Conservation (phyloP, 495 filamentous ascomycete species). For the Penicillium canariense region DNA sequence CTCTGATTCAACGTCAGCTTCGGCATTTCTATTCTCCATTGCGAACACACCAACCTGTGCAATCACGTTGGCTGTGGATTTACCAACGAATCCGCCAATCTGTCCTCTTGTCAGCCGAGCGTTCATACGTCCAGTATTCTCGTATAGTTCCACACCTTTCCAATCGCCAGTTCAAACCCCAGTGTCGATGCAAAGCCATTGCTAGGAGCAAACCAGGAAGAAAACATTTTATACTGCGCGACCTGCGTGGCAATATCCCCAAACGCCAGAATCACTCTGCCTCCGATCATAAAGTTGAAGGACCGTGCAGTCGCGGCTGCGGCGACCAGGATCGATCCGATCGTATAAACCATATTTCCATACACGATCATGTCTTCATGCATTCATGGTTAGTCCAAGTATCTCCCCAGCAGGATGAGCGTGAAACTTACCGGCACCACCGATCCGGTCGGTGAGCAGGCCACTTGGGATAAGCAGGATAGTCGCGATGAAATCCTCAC, state of each 20-base stretch:
- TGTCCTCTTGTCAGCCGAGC: background rate
- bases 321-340: conserved; percentile 46
- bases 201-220: conserved; percentile 46
- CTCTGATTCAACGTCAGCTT: conserved; percentile 21
- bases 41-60: conserved; percentile 13
- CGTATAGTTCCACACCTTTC: conserved; percentile 26
- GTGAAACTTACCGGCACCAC: conserved; percentile 36
- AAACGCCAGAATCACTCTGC: conserved; percentile 39
- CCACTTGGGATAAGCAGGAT: conserved; percentile 43
- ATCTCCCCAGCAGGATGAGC: too few species aligned
- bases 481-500: conserved; percentile 48
- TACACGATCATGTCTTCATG: conserved; percentile 42
- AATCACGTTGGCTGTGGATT: conserved; percentile 39
- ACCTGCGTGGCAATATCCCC: conserved; percentile 48
- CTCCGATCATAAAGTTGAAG: conserved; percentile 47
- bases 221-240: conserved; percentile 51
- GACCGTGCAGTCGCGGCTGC: conserved; percentile 40
- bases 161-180: conserved; percentile 41
- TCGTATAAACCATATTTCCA: conserved; percentile 43
- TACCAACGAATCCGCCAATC: conserved; percentile 37
- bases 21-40: background rate
- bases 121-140: too few species aligned
- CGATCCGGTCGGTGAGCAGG: conserved; percentile 43
- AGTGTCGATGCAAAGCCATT: conserved; percentile 47
- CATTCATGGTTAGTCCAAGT: background rate